These are phyloP conservation scores for Rhodocollybia butyracea DNA, from an alignment of 768 basidiomycete species.

Conservation along the genomic window DNA sequence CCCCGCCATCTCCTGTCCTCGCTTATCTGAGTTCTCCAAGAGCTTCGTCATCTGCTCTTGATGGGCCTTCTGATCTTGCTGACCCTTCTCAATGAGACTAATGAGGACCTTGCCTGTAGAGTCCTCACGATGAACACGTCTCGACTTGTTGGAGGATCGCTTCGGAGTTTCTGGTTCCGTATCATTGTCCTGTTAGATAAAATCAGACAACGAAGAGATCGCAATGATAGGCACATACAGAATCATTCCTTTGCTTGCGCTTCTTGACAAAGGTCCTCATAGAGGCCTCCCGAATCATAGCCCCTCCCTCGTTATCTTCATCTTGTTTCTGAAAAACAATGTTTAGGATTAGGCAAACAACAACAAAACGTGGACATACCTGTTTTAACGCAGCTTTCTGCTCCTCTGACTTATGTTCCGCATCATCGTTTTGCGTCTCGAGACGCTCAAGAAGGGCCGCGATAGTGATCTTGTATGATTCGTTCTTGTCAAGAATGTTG, in stretches of 20 bases:
- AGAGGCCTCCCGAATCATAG: not conserved
- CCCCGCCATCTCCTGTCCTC: not conserved
- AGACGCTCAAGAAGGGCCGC: not conserved
- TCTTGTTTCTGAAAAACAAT: not conserved
- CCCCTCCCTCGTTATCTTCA: not conserved
- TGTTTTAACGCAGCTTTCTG: not conserved
- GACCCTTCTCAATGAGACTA: not conserved
- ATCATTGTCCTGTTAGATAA: not conserved
- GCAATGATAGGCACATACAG: not conserved
- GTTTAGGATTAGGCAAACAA: not conserved
- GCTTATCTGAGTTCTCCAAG: not conserved
- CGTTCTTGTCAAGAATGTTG: not conserved
- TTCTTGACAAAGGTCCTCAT: not conserved
- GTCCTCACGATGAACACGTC: not conserved
- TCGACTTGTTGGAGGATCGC: not conserved
- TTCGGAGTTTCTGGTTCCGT: not conserved
- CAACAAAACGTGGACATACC: not conserved
- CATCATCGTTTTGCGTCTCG: not conserved
- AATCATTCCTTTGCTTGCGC: not conserved
- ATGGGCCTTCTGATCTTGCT: not conserved
- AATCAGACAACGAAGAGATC: not conserved
- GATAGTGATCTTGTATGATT: not conserved
- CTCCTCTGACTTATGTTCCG: not conserved
- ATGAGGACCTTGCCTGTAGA: not conserved
- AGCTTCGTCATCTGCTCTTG: not conserved